Evolutionary conservation across 352 stramenopile genomes (phyloP), one percentile per base, ranked within the genome.

Genomic region (Elongisporangium anandrum): DNA sequence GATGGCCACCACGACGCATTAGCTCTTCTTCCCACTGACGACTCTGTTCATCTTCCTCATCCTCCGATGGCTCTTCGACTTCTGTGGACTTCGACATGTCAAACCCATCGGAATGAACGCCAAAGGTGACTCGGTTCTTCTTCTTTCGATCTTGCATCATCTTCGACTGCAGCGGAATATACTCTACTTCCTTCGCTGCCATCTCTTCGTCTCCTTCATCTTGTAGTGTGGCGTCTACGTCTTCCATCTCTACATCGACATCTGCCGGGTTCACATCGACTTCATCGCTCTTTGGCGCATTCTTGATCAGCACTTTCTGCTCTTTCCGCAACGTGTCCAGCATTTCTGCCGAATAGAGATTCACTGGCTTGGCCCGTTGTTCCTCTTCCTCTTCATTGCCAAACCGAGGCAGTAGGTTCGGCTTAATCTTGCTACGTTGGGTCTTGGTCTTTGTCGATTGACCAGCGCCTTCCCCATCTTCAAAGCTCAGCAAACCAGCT

Each of bases 1-100:
- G 66, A 58, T 81, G 79, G 2, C 83, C 83, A 12, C 81, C 83
- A 47, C 83, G 70, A 17, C 83, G 79, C 78, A 93, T 90, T 9
- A 93, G 65, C 48, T 93, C 81, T 65, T 90, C 81, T 50, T 93
- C 83, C 83, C 83, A 93, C 3, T 63, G 73, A 41, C 63, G 75
- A 29, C 51, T 85, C 52, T 88, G 68, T 22, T 78, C 70, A 24
- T 83, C 72, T 7, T 79, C 69, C 24, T 81, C 77, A 1, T 78
- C 75, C 13, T 78, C 57, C 0, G 73, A 70, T 4, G 74, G 49
- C n/a, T 75, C 72, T 34, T 83, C 76, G 1, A 87, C 70, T 56
- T 81, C 75, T 2, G 71, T 56, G 2, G 55, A 69, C 58, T 85
- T 89, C 4, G 69, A 54, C 7, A 81, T 61, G 8, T 57, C 65